Evolutionary conservation across 2,329 filamentous ascomycete species (phyloP).

Genomic region (Phaeoacremonium minimum): DNA sequence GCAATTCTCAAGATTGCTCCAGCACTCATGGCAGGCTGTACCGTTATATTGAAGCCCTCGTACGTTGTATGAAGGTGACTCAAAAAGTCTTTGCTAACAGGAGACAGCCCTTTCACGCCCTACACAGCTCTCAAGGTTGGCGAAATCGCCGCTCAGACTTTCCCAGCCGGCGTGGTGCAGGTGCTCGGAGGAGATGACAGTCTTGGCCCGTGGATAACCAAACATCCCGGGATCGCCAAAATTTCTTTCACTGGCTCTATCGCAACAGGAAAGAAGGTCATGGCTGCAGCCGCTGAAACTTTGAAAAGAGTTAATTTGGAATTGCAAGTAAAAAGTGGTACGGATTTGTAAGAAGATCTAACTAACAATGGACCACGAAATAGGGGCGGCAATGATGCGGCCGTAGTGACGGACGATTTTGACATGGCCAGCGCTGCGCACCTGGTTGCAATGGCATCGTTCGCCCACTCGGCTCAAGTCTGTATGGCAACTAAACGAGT

Average conservation of each 20-base stretch:
- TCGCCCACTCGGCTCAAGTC: slow-evolving; percentile 2
- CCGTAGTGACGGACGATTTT: slow-evolving; percentile 37
- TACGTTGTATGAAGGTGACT: not conserved
- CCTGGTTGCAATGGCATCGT: slow-evolving; percentile 9
- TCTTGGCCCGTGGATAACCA: slow-evolving; percentile 30
- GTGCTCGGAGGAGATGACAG: slow-evolving; percentile 35
- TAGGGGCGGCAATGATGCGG: slow-evolving; percentile 27
- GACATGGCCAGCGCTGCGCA: slow-evolving; percentile 33
- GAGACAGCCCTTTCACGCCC: slow-evolving; percentile 32
- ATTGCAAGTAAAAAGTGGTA: slow-evolving; percentile 11
- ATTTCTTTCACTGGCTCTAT: slow-evolving; percentile 40
- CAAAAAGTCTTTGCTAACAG: not conserved
- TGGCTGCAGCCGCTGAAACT: slow-evolving; percentile 33
- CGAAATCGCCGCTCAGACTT: slow-evolving; percentile 31
- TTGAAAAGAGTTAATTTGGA: slow-evolving; percentile 43
- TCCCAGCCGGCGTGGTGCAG: slow-evolving; percentile 39
- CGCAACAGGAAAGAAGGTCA: slow-evolving; percentile 26
- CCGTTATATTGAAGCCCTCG: slow-evolving; percentile 42
- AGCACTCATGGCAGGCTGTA: slow-evolving; percentile 39
- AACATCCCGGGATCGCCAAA: slow-evolving; percentile 24
- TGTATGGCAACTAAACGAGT: slow-evolving; percentile 47
- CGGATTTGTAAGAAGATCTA: slow-evolving; percentile 22
- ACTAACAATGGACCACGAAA: not conserved
- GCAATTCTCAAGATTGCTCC: slow-evolving; percentile 35
- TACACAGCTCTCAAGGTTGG: slow-evolving; percentile 31